Conservation (phyloP, 2,329 filamentous ascomycete species). For the Amphichorda felina region DNA sequence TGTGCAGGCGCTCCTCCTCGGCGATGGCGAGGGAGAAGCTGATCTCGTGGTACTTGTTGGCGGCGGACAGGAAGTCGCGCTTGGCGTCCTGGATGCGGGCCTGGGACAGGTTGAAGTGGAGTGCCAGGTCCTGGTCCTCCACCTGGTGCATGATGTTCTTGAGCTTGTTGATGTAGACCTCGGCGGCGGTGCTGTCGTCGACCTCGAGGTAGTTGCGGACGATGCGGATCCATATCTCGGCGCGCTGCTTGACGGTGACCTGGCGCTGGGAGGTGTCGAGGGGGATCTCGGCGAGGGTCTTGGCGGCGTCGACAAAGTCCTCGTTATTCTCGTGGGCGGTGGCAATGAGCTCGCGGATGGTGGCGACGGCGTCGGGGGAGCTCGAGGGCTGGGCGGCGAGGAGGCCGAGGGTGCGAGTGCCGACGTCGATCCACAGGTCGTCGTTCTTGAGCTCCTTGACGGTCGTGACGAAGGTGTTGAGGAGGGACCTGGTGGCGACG, state of each 20-base stretch:
- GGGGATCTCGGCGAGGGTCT: slow-evolving; percentile 68
- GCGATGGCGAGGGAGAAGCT: slow-evolving; percentile 68
- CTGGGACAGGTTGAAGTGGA: slow-evolving; percentile 85
- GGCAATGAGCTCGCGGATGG: slow-evolving; percentile 70
- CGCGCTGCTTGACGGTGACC: slow-evolving; percentile 71
- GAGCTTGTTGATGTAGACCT: slow-evolving; percentile 84
- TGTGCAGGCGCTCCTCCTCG: slow-evolving; percentile 75
- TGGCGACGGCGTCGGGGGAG: slow-evolving; percentile 75
- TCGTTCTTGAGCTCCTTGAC: slow-evolving; percentile 50
- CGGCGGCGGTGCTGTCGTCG: slow-evolving; percentile 77
- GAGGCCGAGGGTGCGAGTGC: slow-evolving; percentile 56
- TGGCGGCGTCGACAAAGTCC: slow-evolving; percentile 69
- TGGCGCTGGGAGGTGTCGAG: slow-evolving; percentile 82
- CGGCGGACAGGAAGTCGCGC: slow-evolving; percentile 78
- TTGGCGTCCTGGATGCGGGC: slow-evolving; percentile 89
- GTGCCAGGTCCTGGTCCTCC: slow-evolving; percentile 56
- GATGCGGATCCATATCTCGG: slow-evolving; percentile 82
- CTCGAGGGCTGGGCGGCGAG: slow-evolving; percentile 50
- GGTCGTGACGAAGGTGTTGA: slow-evolving; percentile 51
- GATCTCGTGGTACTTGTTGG: slow-evolving; percentile 78
- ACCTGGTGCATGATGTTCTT: slow-evolving; percentile 84
- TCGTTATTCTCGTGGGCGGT: slow-evolving; percentile 74
- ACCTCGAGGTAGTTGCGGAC: slow-evolving; percentile 90
- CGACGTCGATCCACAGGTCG: slow-evolving; percentile 63
- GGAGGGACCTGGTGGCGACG: slow-evolving; percentile 61